A percentile compares a stretch with the other conserved stretches of the same genome.
phyloP scores from a whole-genome alignment of 305 asterid species.

The Ilex paraguariensis region DNA sequence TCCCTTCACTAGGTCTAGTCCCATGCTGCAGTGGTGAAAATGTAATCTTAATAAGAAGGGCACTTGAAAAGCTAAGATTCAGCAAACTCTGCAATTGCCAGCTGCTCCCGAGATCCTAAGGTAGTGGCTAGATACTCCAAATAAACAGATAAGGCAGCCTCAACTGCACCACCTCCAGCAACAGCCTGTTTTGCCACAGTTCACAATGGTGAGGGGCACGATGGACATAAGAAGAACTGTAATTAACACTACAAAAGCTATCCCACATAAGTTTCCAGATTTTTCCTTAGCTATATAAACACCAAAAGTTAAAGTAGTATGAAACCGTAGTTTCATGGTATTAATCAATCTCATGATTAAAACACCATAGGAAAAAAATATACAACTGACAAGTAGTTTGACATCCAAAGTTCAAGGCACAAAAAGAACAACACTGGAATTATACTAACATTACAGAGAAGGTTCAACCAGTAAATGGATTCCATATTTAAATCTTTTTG shows the following conservation, averaged over 20 bases:
- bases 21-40: constrained; percentile 59
- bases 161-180: constrained; percentile 99
- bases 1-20: constrained; percentile 86
- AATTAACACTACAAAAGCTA: constrained; percentile 1
- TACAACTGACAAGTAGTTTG: background rate
- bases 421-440: too few relatives aligned
- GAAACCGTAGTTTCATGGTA: too few relatives aligned
- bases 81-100: constrained; percentile 95
- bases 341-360: too few relatives aligned
- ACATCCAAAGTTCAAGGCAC: background rate
- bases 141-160: constrained; percentile 89
- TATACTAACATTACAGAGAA: too few relatives aligned
- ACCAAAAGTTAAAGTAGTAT: too few relatives aligned
- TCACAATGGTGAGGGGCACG: background rate
- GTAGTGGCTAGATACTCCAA: constrained; percentile 94
- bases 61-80: constrained; percentile 31
- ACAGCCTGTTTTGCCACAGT: constrained; percentile 52
- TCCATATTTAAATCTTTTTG: background rate
- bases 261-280: too few relatives aligned
- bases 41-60: background rate
- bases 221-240: constrained; percentile 13
- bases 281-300: too few relatives aligned
- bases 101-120: constrained; percentile 92
- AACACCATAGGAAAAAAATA: too few relatives aligned
- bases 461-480: background rate